Evolutionary conservation across 2,329 filamentous ascomycete species (phyloP).

Genomic region (Pseudohalonectria lignicola): DNA sequence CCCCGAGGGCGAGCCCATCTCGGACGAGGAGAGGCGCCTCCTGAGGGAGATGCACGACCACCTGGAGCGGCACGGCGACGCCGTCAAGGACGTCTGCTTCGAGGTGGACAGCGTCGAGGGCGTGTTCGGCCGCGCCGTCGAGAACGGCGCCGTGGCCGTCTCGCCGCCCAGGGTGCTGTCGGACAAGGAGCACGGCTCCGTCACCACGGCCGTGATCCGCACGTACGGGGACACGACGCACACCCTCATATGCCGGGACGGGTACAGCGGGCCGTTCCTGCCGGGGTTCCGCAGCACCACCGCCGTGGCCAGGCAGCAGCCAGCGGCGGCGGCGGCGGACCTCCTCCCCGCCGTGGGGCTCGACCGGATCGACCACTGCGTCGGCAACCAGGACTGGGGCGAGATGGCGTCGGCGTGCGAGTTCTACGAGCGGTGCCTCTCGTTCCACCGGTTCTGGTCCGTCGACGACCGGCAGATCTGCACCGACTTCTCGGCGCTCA

Average conservation of each 20-base stretch:
- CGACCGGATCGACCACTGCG: conserved; percentile 83
- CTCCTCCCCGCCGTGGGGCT: conserved; percentile 54
- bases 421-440: conserved; percentile 79
- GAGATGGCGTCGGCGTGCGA: conserved; percentile 61
- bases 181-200: conserved; percentile 52
- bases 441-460: conserved; percentile 95
- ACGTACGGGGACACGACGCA: conserved; percentile 96
- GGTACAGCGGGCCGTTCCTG: conserved; percentile 68
- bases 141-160: conserved; percentile 46
- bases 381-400: conserved; percentile 94
- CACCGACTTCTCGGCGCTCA: conserved; percentile 84
- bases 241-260: conserved; percentile 66
- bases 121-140: conserved; percentile 65
- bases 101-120: conserved; percentile 82
- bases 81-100: conserved; percentile 90
- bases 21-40: conserved; percentile 49
- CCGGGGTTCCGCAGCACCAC: conserved; percentile 62
- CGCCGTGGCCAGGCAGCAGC: conserved; percentile 18
- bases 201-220: conserved; percentile 68
- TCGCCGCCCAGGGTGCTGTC: conserved; percentile 41
- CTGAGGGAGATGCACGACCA: conserved; percentile 71
- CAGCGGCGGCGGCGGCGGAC: conserved; percentile 18
- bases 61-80: conserved; percentile 80
- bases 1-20: conserved; percentile 48
- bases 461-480: conserved; percentile 89